Percentiles rank a stretch among this genome's conserved stretches.
phyloP scores from a whole-genome alignment of 257 asterid species.

The Solanum tarijense region DNA sequence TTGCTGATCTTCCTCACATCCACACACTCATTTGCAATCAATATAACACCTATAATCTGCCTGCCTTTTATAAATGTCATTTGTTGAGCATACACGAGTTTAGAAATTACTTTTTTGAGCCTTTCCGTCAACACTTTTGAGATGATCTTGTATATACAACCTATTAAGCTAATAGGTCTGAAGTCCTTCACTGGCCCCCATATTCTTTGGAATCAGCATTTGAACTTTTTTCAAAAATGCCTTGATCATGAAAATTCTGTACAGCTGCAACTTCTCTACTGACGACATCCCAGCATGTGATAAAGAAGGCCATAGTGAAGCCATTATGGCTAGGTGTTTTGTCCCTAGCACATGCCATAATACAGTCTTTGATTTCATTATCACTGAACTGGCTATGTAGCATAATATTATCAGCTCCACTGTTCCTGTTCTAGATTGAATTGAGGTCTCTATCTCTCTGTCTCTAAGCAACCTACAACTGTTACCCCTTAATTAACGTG shows the following conservation, averaged over 20 bases:
- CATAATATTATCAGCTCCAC: not conserved
- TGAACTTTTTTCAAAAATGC: not conserved
- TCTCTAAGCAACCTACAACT: not conserved
- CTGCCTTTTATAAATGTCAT: not conserved
- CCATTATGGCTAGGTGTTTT: not conserved
- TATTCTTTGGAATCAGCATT: not conserved
- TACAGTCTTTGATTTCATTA: not conserved
- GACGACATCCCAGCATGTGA: not conserved
- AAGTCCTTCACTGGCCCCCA: not conserved
- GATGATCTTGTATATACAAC: not conserved
- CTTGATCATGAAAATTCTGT: not conserved
- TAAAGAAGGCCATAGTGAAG: not conserved
- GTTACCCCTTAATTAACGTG: not conserved
- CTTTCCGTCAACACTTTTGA: not conserved
- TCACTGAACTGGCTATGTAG: not conserved
- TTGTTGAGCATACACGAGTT: not conserved
- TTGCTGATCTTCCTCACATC: not conserved
- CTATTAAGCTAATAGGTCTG: not conserved
- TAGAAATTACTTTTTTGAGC: not conserved
- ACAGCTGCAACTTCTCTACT: not conserved
- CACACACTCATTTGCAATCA: not conserved
- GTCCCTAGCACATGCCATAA: not conserved
- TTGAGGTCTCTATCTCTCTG: not conserved
- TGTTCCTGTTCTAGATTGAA: not conserved
- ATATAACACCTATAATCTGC: not conserved